phyloP scores from a whole-genome alignment of 208 protist genomes.

The Trypanosoma avium region DNA sequence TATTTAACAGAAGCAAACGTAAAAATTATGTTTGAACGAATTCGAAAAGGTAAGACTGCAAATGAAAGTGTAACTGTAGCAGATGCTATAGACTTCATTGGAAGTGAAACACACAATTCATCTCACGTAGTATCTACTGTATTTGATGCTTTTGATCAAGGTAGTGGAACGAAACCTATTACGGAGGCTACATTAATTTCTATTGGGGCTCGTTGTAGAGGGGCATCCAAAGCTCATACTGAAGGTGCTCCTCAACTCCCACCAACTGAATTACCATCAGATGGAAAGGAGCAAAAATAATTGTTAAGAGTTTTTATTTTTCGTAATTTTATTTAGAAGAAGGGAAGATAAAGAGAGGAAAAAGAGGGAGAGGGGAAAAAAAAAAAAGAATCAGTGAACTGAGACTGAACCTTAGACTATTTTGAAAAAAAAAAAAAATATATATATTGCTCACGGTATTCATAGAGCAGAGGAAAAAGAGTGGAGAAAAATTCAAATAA shows the following conservation, averaged over 20 bases:
- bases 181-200: constrained; percentile 69
- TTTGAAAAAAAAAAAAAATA: constrained; percentile 11
- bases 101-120: constrained; percentile 82
- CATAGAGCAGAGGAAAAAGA: constrained; percentile 8
- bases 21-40: constrained; percentile 73
- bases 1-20: constrained; percentile 84
- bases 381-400: constrained; percentile 6
- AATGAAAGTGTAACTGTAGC: constrained; percentile 78
- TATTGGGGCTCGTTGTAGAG: constrained; percentile 84
- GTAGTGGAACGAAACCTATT: constrained; percentile 78
- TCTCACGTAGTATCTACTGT: constrained; percentile 87
- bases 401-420: constrained; percentile 13
- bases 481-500: constrained; percentile 8
- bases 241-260: constrained; percentile 13
- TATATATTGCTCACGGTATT: constrained; percentile 8
- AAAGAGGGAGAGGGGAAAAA: not conserved
- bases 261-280: constrained; percentile 1
- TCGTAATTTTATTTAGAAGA: not conserved
- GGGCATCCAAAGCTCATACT: constrained; percentile 32
- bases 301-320: constrained; percentile 1
- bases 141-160: constrained; percentile 90
- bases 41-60: constrained; percentile 72
- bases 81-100: constrained; percentile 84
- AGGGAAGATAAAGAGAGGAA: not conserved
- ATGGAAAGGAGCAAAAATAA: constrained; percentile 4